These are phyloP conservation scores for Erythrophleum ivorense DNA, from an alignment of 331 rosid species.

Conservation along the genomic window DNA sequence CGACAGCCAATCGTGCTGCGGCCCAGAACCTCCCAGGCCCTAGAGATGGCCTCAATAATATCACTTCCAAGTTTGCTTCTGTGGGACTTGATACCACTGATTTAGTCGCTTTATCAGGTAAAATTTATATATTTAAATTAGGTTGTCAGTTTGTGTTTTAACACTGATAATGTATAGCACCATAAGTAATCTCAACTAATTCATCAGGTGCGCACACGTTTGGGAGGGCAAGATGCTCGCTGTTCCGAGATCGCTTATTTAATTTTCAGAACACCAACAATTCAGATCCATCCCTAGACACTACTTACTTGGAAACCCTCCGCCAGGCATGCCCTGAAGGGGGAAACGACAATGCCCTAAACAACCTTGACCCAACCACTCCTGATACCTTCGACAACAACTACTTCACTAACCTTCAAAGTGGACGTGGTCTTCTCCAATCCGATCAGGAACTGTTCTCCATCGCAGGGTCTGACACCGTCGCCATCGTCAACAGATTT, in stretches of 20 bases:
- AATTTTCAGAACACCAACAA: constrained; percentile 23
- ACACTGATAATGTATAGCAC: no score
- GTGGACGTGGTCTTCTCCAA: constrained; percentile 45
- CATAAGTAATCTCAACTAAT: not conserved
- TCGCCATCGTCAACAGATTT: constrained; percentile 38
- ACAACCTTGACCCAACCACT: constrained; percentile 39
- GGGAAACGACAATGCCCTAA: not conserved
- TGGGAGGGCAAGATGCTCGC: constrained; percentile 38
- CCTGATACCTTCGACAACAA: constrained; percentile 43
- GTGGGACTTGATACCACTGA: constrained; percentile 45
- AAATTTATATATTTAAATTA: not conserved
- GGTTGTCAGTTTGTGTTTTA: no score
- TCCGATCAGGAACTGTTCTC: constrained; percentile 48
- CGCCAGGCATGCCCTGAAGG: constrained; percentile 39
- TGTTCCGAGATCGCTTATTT: constrained; percentile 32
- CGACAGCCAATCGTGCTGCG: constrained; percentile 37
- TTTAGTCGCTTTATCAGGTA: constrained; percentile 52
- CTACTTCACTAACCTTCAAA: constrained; percentile 49
- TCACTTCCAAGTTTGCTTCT: constrained; percentile 28
- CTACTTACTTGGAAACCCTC: constrained; percentile 30
- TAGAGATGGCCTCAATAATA: not conserved
- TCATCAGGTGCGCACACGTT: constrained; percentile 51
- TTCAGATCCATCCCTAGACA: constrained; percentile 39
- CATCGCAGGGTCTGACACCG: constrained; percentile 40
- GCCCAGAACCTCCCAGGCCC: constrained; percentile 41